Evolutionary conservation across 2,329 filamentous ascomycete genomes (phyloP), one percentile per base, ranked within the genome.

Genomic region (Emmonsia crescens): DNA sequence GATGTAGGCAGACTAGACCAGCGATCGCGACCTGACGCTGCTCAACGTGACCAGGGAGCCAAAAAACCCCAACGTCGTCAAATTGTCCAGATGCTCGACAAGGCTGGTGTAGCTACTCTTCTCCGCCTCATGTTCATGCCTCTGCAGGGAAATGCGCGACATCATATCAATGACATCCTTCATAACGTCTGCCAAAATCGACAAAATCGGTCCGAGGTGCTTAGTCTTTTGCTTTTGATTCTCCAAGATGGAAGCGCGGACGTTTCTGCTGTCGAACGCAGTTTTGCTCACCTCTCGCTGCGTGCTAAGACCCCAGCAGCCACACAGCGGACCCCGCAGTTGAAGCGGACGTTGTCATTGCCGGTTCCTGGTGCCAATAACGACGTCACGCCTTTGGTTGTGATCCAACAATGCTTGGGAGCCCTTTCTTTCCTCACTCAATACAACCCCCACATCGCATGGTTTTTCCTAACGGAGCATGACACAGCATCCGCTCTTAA

Each of bases 91-190:
- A 96, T 99, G 88, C 84, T 99, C 36, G 94, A 99, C 75, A 96
- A 96, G 76, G 84, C 92, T 55, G 94, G 95, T 31, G 87, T 99
- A 66, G 94, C 95, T 31, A 97, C 94, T n/a, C 79, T 99, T 40
- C 82, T 99, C 51, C 89, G 95, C n/a, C 83, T 99, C 10, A 96
- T 99, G 93, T 99, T 99, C 73, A 91, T 97, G 68, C 89, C 90
- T 56, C 90, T 96, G 66, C 89, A 93, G 66, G 90, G 89, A 27
- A 94, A 89, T 64, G 88, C 94, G 57, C 89, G 91, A 66, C 85
- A 83, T 64, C 89, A 91, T 63, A 81, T 99, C 60, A 93, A 94
- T 72, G 87, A 88, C 61, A 89, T 99, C 60, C 86, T 99, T 59
- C 85, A 90, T 64, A 91, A 96, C 67, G 87, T 97, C 31, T 97